These are phyloP conservation scores for Rosa persica DNA, from an alignment of 306 rosid genomes.

Conservation along the genomic window DNA sequence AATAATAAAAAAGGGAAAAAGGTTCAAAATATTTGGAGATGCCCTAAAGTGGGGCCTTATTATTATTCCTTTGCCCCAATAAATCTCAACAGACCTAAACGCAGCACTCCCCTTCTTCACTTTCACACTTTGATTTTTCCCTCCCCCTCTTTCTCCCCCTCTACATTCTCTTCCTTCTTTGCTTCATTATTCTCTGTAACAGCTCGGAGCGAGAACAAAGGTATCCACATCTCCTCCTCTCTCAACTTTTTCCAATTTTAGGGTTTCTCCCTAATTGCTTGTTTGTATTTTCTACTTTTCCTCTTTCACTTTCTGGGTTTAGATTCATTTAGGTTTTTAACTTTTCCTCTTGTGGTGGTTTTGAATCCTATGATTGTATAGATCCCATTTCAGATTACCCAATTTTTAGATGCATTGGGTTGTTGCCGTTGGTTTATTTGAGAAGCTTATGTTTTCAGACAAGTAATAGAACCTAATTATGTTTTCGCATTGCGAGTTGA, in stretches of 20 bases:
- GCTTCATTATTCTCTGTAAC: neutral
- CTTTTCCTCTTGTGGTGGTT: slow-evolving; percentile 15
- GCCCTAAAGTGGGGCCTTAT: neutral
- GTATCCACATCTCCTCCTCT: slow-evolving; percentile 29
- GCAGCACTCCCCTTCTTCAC: neutral
- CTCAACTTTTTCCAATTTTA: slow-evolving; percentile 7
- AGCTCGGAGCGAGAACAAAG: slow-evolving; percentile 3
- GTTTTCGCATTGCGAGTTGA: neutral
- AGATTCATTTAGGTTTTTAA: neutral
- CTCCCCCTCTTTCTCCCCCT: slow-evolving; percentile 35
- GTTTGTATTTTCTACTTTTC: neutral
- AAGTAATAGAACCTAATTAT: neutral
- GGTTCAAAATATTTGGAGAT: neutral
- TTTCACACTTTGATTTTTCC: slow-evolving; percentile 43
- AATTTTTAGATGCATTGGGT: neutral
- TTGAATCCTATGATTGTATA: neutral
- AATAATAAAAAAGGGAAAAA: too few species aligned
- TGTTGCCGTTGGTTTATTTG: neutral
- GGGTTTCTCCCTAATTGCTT: slow-evolving; percentile 18
- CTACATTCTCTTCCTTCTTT: neutral
- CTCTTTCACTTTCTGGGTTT: neutral
- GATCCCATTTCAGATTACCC: neutral
- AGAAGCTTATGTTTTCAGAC: neutral
- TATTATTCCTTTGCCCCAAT: neutral
- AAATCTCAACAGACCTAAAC: neutral